Percentiles rank a stretch among this genome's conserved stretches.
These are phyloP conservation scores for Hsuehochloa calcarea DNA, from an alignment of 176 grass and related monocot species.

Conservation along the genomic window DNA sequence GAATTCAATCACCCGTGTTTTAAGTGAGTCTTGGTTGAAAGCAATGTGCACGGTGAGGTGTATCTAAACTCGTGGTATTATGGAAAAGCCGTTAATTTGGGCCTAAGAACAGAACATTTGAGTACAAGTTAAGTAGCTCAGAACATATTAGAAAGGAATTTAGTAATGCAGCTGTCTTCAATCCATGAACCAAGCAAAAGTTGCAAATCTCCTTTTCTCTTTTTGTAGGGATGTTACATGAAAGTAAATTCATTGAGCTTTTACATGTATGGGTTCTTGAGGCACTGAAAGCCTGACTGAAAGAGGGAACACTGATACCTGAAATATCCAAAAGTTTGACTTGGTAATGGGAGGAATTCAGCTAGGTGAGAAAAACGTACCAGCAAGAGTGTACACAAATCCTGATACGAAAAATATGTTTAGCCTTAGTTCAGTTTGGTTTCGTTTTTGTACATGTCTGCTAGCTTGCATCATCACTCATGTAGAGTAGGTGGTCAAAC, in stretches of 20 bases:
- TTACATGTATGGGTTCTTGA: background rate
- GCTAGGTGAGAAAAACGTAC: conserved; percentile 32
- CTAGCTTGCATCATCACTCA: background rate
- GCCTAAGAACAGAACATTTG: background rate
- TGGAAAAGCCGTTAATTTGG: background rate
- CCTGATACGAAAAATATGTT: background rate
- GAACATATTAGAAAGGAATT: background rate
- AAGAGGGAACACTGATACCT: background rate
- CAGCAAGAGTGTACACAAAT: background rate
- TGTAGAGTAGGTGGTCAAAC: conserved; percentile 30
- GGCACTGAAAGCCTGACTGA: background rate
- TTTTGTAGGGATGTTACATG: background rate
- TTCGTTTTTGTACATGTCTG: conserved; percentile 2
- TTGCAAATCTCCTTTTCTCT: background rate
- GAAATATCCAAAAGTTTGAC: background rate
- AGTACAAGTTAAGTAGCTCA: background rate
- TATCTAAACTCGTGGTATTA: background rate
- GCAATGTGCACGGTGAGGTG: background rate
- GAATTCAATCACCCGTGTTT: background rate
- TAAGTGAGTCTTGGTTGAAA: background rate
- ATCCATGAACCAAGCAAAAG: background rate
- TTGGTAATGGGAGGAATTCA: background rate
- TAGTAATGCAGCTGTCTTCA: background rate
- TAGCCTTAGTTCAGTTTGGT: conserved; percentile 2
- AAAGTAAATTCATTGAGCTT: background rate